Evolutionary conservation across 192 early-diverging fungal species (phyloP).

Genomic region (Umbelopsis sp.): DNA sequence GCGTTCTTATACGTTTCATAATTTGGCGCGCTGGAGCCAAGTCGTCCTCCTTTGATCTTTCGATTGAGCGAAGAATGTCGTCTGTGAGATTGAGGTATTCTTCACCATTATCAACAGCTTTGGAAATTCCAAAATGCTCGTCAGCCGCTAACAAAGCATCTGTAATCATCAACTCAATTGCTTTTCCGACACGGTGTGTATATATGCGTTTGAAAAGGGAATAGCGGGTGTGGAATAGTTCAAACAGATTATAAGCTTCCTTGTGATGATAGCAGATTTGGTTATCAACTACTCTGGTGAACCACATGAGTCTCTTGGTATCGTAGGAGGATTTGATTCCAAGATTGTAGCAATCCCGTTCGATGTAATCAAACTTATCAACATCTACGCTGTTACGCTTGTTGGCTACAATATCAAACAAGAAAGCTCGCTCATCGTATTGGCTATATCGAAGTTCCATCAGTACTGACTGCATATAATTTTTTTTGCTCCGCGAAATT

Average conservation of each 20-base stretch:
- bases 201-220: conserved; percentile 85
- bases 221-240: conserved; percentile 83
- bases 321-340: conserved; percentile 60
- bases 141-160: conserved; percentile 89
- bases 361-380: conserved; percentile 87
- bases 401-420: conserved; percentile 98
- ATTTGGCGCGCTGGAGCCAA: conserved; percentile 71
- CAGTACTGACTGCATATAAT: background rate
- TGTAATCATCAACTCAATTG: conserved; percentile 88
- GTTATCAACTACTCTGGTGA: conserved; percentile 84
- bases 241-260: conserved; percentile 87
- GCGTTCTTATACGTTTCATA: conserved; percentile 70
- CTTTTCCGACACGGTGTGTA: conserved; percentile 78
- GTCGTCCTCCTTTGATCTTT: conserved; percentile 60
- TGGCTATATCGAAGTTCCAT: conserved; percentile 7
- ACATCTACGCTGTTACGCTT: conserved; percentile 93
- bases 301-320: conserved; percentile 70
- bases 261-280: conserved; percentile 90
- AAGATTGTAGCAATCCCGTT: conserved; percentile 81
- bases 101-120: conserved; percentile 63
- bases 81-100: conserved; percentile 83
- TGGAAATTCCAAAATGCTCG: conserved; percentile 60
- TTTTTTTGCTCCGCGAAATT: background rate
- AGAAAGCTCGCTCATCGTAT: conserved; percentile 59
- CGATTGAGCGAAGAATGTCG: conserved; percentile 75